Conservation (phyloP, 2,329 filamentous ascomycete species). For the Epichloe brachyelytri region DNA sequence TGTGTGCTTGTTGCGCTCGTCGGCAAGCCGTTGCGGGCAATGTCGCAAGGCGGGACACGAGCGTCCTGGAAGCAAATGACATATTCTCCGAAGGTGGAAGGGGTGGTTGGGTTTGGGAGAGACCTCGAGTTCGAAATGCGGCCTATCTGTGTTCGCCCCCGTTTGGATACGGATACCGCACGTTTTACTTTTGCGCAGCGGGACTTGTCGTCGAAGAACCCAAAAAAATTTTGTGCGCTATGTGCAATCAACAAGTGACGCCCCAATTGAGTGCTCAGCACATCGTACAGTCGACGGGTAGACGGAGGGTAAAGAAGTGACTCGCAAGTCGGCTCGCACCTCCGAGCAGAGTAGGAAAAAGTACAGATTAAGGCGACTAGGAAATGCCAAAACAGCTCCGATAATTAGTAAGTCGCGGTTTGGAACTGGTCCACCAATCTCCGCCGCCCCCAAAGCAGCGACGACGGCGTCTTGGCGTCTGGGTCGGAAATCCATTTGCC, state of each 20-base stretch:
- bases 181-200: too few species aligned
- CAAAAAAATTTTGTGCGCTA: background rate
- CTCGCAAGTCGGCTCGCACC: background rate
- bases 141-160: too few species aligned
- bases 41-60: slow-evolving; percentile 20
- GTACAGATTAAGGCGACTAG: slow-evolving; percentile 5
- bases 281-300: background rate
- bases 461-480: slow-evolving; percentile 14
- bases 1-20: slow-evolving; percentile 15
- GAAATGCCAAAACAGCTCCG: slow-evolving; percentile 7
- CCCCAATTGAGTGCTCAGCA: background rate
- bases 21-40: slow-evolving; percentile 18
- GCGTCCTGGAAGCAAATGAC: slow-evolving; percentile 20
- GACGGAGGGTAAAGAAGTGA: background rate
- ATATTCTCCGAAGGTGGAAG: slow-evolving; percentile 6
- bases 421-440: background rate
- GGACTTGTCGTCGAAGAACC: background rate
- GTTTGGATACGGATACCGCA: too few species aligned
- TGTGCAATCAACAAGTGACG: background rate
- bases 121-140: too few species aligned
- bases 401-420: slow-evolving; percentile 6
- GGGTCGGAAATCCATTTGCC: slow-evolving; percentile 23
- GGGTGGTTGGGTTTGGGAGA: too few species aligned
- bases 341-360: slow-evolving; percentile 1
- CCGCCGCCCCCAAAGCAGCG: background rate